Evolutionary conservation across 257 asterid species (phyloP), one percentile per base, ranked within the genome.

Genomic region (Lithospermum erythrorhizon): DNA sequence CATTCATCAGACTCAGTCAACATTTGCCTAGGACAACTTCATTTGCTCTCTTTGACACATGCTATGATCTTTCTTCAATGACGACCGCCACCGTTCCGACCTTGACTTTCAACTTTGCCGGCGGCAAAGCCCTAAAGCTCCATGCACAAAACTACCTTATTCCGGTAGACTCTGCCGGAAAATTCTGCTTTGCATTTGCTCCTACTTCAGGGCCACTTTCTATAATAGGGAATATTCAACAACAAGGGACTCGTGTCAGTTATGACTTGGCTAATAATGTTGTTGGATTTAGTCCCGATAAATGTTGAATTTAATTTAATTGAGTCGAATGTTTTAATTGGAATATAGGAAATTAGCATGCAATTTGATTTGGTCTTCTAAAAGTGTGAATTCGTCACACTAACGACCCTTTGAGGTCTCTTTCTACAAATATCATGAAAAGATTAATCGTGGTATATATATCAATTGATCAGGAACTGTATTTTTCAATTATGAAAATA

Each of bases 211-310:
- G 76, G n/a, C n/a, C 76, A 18, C 66, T 81, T 67, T 82, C 87
- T 7, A 85, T 90, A 32, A 85, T 90, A 61, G 98, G 98, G 9
- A 90, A 85, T 27, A 67, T 79, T 37, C 98, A 90, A 79, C 98
- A 90, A 61, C 96, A 87, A 65, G 91, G 95, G 81, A 85, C 80
- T 63, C 89, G 98, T 75, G 94, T 90, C 68, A 79, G 66, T 65
- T 87, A 71, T 61, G 78, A 87, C 59, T 57, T 85, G 61, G 95
- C 79, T 21, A 77, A 73, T 30, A 82, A 63, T 6, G 48, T 59
- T 21, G 74, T 91, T 58, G 94, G 81, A 0, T 91, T 91, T 67
- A 87, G 86, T 62, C 82, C 86, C 0, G 75, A 87, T 69, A 87
- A 87, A 70, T 90, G 97, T 70, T 90, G 78, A 59, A 2, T 41